Evolutionary conservation across 2,329 filamentous ascomycete species (phyloP).

Genomic region (Botrytis elliptica): DNA sequence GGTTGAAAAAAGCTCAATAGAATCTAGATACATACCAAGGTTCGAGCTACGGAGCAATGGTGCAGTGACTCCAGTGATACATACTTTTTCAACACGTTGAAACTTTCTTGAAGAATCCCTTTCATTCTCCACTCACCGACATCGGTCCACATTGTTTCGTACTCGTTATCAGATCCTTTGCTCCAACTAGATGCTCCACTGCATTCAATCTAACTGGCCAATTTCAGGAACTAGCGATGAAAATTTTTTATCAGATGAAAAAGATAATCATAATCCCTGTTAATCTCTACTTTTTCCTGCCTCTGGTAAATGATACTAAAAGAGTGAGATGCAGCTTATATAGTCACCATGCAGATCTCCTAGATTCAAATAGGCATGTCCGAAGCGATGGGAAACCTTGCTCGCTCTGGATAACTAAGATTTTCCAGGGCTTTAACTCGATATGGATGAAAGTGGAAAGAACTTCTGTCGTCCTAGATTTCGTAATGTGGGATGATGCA

Average conservation of each 20-base stretch:
- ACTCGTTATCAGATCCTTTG: constrained; percentile 19
- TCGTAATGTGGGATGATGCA: constrained; percentile 11
- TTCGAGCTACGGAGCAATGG: background rate
- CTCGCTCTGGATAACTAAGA: background rate
- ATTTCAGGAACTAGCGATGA: background rate
- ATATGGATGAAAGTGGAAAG: constrained; percentile 3
- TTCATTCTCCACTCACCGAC: constrained; percentile 10
- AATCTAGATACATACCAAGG: background rate
- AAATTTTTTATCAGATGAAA: constrained; percentile 22
- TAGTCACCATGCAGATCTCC: constrained; percentile 8
- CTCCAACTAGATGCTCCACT: background rate
- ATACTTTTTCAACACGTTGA: background rate
- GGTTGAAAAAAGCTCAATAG: background rate
- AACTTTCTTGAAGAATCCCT: background rate
- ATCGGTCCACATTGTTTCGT: constrained; percentile 12
- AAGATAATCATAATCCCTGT: constrained; percentile 22
- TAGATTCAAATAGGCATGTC: constrained; percentile 11
- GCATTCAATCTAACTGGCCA: background rate
- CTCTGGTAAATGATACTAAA: background rate
- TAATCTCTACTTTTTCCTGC: background rate
- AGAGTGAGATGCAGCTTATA: constrained; percentile 1
- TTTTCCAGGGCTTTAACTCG: background rate
- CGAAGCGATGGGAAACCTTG: background rate
- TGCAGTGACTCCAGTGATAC: background rate
- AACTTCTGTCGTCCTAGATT: background rate